Conservation (phyloP, 257 asterid species). For the Solanum chiquidenum region DNA sequence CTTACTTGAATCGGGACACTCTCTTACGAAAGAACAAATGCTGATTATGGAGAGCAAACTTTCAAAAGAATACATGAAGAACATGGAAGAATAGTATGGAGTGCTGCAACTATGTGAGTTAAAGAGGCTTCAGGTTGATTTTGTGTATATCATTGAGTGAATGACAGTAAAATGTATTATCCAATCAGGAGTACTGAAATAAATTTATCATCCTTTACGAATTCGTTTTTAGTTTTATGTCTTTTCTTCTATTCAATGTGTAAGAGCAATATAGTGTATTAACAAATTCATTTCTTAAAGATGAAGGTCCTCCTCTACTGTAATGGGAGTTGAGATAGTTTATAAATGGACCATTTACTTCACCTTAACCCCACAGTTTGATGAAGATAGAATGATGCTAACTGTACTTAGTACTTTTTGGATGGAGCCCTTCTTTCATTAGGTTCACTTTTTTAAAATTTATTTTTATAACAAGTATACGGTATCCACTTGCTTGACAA, state of each 20-base stretch:
- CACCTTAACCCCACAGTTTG: not conserved
- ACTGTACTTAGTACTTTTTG: not conserved
- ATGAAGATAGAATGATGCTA: not conserved
- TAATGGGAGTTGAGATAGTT: not conserved
- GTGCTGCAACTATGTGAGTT: not conserved
- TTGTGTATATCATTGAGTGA: not conserved
- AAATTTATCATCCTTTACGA: not conserved
- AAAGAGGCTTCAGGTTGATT: not conserved
- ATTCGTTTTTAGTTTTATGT: not conserved
- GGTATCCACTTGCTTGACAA: not conserved
- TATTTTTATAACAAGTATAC: not conserved
- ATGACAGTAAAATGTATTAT: not conserved
- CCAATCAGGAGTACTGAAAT: not conserved
- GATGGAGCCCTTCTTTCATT: not conserved
- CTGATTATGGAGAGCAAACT: conserved; percentile 66
- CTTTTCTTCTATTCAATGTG: not conserved
- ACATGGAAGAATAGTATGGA: conserved; percentile 41
- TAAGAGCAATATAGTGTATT: not conserved
- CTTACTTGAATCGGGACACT: conserved; percentile 66
- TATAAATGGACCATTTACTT: not conserved
- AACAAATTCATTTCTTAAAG: not conserved
- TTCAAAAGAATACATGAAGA: conserved; percentile 94
- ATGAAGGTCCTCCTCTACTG: not conserved
- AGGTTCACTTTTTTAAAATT: not conserved
- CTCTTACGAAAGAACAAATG: conserved; percentile 70